Evolutionary conservation across 169 alveolate genomes (phyloP).

Genomic region (Amoebophrya sp.): DNA sequence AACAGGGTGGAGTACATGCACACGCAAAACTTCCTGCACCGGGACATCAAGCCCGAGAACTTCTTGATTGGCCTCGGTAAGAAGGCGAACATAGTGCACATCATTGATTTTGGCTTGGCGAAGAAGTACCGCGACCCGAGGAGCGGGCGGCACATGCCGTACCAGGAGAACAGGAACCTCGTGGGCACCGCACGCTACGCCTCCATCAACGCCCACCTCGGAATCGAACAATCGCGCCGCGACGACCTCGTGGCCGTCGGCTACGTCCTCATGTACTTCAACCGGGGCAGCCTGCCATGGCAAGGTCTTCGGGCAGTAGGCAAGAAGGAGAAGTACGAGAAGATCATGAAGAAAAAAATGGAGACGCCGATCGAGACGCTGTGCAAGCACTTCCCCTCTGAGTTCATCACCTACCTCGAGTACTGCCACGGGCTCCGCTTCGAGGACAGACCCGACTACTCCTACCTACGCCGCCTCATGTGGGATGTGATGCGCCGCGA

Average conservation of each 20-base stretch:
- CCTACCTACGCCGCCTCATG: constrained; percentile 76
- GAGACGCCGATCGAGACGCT: constrained; percentile 84
- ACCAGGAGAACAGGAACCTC: constrained; percentile 85
- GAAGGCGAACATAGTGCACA: constrained; percentile 54
- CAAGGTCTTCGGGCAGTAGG: constrained; percentile 88
- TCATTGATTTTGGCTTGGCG: constrained; percentile 89
- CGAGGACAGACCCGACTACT: constrained; percentile 66
- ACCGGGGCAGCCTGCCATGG: constrained; percentile 94
- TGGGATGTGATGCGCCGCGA: constrained; percentile 77
- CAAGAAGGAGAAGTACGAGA: constrained; percentile 88
- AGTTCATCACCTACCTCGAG: constrained; percentile 48
- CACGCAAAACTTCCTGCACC: constrained; percentile 76
- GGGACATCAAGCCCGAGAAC: constrained; percentile 79
- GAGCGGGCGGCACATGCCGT: constrained; percentile 87
- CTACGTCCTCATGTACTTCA: constrained; percentile 61
- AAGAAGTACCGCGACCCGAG: constrained; percentile 80
- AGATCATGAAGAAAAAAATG: constrained; percentile 92
- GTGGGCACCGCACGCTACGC: constrained; percentile 98
- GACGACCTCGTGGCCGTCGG: constrained; percentile 75
- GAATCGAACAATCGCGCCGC: constrained; percentile 63
- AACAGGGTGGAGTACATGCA: constrained; percentile 77
- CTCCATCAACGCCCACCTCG: constrained; percentile 91
- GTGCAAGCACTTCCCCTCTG: constrained; percentile 40
- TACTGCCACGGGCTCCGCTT: constrained; percentile 57
- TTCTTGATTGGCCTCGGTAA: constrained; percentile 55